Evolutionary conservation across 805 yeast species (phyloP).

Genomic region (Suhomyces prunicola): DNA sequence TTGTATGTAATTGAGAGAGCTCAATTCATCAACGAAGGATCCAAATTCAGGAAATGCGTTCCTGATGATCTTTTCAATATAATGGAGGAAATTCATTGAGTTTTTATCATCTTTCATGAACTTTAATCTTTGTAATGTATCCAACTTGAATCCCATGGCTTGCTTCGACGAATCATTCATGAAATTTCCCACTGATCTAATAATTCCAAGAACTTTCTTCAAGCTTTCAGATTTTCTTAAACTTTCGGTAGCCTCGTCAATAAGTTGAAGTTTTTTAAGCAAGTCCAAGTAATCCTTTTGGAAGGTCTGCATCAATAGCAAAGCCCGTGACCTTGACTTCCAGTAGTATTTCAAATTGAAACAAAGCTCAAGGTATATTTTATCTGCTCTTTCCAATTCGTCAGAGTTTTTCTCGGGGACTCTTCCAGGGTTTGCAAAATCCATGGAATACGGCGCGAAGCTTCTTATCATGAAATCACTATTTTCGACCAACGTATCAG

Average conservation of each 20-base stretch:
- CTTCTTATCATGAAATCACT: slow-evolving; percentile 67
- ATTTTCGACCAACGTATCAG: slow-evolving; percentile 71
- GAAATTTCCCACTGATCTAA: slow-evolving; percentile 88
- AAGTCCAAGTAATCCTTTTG: slow-evolving; percentile 78
- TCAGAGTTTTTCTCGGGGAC: slow-evolving; percentile 61
- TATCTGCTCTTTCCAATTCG: slow-evolving; percentile 84
- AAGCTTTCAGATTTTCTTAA: slow-evolving; percentile 66
- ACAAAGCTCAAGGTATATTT: slow-evolving; percentile 76
- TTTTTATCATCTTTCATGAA: slow-evolving; percentile 89
- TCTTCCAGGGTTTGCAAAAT: slow-evolving; percentile 50
- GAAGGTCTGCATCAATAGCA: slow-evolving; percentile 63
- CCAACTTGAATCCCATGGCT: slow-evolving; percentile 87
- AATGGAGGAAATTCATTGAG: slow-evolving; percentile 85
- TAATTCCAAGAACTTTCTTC: slow-evolving; percentile 73
- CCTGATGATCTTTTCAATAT: slow-evolving; percentile 86
- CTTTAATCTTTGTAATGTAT: slow-evolving; percentile 83
- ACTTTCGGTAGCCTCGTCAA: slow-evolving; percentile 72
- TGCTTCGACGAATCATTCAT: slow-evolving; percentile 94
- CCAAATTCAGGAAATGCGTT: slow-evolving; percentile 77
- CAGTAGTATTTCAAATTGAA: slow-evolving; percentile 86
- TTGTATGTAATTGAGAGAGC: slow-evolving; percentile 55
- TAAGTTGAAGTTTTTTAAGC: slow-evolving; percentile 57
- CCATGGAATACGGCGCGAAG: slow-evolving; percentile 76
- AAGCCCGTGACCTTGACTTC: slow-evolving; percentile 86
- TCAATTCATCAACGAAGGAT: slow-evolving; percentile 69